Evolutionary conservation across 139 green algal species (phyloP), one percentile per base, ranked within the genome.

Genomic region (Limnomonas spitsbergensis): DNA sequence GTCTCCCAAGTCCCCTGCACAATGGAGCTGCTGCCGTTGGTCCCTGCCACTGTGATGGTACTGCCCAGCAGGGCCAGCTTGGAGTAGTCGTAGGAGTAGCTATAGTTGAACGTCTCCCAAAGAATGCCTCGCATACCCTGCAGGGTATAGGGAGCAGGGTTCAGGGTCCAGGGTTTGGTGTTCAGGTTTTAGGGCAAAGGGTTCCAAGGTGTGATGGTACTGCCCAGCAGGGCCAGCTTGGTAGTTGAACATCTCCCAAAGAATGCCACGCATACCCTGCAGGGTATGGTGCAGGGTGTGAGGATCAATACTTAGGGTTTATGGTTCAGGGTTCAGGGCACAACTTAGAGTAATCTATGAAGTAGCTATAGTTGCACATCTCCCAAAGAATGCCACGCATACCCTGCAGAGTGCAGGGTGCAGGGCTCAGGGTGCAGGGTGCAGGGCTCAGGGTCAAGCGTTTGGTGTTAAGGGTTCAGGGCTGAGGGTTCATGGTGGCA

Each of bases 201-300:
- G n/a, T n/a, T n/a, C n/a, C n/a, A n/a, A n/a, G n/a, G n/a, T 27
- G 67, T 74, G 67, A 74, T 74, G 36, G 67, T 31, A 9, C 29
- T 47, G 36, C 34, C 24, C 32, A 42, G 35, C n/a, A 6, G 32
- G 67, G 6, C 3, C 54, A 69, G 54, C 24, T n/a, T n/a, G n/a
- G 24, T 70, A 70, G 56, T 70, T 70, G 56, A 38, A 32, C 14
- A 37, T 14, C 56, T 70, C 56, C 7, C 9, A 70, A 24, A 14
- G 29, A 9, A 70, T 70, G 56, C 56, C 56, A 4, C 56, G 56
- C 56, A 70, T 70, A 9, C 56, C 56, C 56, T 70, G 56, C 4
- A 70, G 4, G 4, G 29, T 24, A n/a, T n/a, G n/a, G n/a, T n/a
- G n/a, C n/a, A n/a, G n/a, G n/a, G n/a, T n/a, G n/a, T n/a, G n/a